Percentiles rank a stretch among this genome's conserved stretches.
phyloP scores from a whole-genome alignment of 306 rosid genomes.

The Fragaria iinumae region DNA sequence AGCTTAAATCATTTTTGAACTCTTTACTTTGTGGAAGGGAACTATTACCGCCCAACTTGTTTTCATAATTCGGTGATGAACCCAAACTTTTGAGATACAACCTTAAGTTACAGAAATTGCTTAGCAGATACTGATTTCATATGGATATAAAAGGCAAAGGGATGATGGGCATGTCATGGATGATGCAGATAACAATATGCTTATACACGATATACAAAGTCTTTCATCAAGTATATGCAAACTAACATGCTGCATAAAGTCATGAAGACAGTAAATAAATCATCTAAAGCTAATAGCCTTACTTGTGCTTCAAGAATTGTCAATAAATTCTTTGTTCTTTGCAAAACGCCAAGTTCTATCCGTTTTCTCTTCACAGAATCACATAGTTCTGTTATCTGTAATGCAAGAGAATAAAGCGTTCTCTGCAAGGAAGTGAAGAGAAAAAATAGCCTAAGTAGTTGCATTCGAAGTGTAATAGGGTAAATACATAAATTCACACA shows the following conservation, averaged over 20 bases:
- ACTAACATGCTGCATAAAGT: not conserved
- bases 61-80: not conserved
- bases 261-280: conserved; percentile 15
- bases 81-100: not conserved
- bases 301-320: conserved; percentile 76
- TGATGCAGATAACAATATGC: not conserved
- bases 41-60: not conserved
- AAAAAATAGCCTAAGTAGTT: not conserved
- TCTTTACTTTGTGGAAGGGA: not conserved
- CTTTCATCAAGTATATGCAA: conserved; percentile 1
- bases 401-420: conserved; percentile 54
- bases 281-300: conserved; percentile 29
- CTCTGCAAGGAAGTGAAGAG: conserved; percentile 44
- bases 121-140: not conserved
- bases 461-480: not conserved
- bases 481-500: not conserved
- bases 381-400: conserved; percentile 52
- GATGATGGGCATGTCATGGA: not conserved
- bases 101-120: not conserved
- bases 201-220: not conserved
- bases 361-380: conserved; percentile 59
- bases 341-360: conserved; percentile 54
- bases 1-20: not conserved
- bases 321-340: conserved; percentile 54
- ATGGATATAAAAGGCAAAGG: not conserved